Conservation (phyloP, 495 filamentous ascomycete genomes). For the Astrocystis sublimbata region DNA sequence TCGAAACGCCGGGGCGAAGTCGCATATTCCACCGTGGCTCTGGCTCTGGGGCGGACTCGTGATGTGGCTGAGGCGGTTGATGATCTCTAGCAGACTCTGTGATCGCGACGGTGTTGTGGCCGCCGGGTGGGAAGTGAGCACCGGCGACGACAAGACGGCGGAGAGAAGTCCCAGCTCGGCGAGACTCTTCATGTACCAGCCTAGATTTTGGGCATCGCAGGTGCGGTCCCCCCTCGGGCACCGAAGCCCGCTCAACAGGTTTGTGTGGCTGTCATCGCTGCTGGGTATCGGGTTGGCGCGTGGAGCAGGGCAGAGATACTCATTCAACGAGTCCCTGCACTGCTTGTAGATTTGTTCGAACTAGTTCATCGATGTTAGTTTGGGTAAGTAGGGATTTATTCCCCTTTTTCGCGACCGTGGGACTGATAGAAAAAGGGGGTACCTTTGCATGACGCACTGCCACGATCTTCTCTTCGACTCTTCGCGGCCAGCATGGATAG, state of each 20-base stretch:
- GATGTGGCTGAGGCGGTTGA: conserved; percentile 34
- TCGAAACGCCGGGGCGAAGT: conserved; percentile 41
- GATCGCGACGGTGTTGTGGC: neutral
- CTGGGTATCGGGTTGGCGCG: neutral
- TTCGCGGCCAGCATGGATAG: conserved; percentile 30
- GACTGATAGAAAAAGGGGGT: too few relatives aligned
- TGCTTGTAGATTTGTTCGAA: conserved; percentile 14
- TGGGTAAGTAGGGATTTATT: too few relatives aligned
- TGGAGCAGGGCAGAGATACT: conserved; percentile 9
- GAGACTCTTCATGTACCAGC: conserved; percentile 44
- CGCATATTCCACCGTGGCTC: conserved; percentile 37
- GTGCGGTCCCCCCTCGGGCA: conserved; percentile 38
- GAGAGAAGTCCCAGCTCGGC: conserved; percentile 38
- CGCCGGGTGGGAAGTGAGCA: neutral
- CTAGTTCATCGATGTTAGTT: conserved; percentile 18
- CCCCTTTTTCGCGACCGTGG: too few relatives aligned
- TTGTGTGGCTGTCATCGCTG: neutral
- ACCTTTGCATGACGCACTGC: conserved; percentile 38
- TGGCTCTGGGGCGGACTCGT: conserved; percentile 36
- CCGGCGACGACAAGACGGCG: conserved; percentile 16
- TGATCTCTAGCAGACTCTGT: conserved; percentile 34
- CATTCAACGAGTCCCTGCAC: conserved; percentile 5
- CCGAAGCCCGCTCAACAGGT: conserved; percentile 23
- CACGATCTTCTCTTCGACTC: conserved; percentile 36
- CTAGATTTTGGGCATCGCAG: conserved; percentile 46